Base-by-base conservation (phyloP, 495 filamentous ascomycete species). In the Neurospora sp. region DNA sequence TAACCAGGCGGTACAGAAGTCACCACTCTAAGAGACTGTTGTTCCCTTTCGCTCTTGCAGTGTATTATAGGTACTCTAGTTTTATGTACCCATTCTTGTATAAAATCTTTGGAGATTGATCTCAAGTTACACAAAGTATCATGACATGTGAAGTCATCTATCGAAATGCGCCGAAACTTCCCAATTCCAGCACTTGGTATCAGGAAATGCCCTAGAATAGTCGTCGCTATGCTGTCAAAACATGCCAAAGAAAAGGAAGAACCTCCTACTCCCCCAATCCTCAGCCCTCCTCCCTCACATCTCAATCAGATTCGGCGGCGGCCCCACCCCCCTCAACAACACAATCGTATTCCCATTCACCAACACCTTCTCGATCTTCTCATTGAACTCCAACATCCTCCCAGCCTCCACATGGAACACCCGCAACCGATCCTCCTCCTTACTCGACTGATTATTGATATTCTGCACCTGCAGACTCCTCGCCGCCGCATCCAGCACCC, bases 391-490 rank as follows among this genome's bases (percentile, higher is more conserved):
- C 74, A 99, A 78, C 72, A 98, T 83, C 71, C 93, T 82, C 1
- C 96, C 96, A 0, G 90, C 91, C 78, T 98, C 96, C 0, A 98
- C 92, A 81, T 98, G 95, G 72, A 96, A 99, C 2, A 99, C 88
- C 44, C 95, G 80, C 74, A 99, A 77, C 77, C 89, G 88, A 39
- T 92, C 91, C 81, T 91, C 89, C 83, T 97, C 93, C 18, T 91
- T 86, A 38, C 86, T 88, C 22, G 85, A 90, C 71, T 93, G 86
- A 79, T 97, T 98, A 77, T 98, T 98, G 73, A 96, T 75, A 80
- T 98, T 98, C 81, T 92, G 86, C 44, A 97, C 89, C 78, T 92
- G 90, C 72, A 98, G 79, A 74, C 87, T 89, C 83, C 87, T 89
- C 16, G 96, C 95, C 68, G 93, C 96, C 41, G 92, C 91, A 79